A percentile compares a stretch with the other conserved stretches of the same genome.
These are phyloP conservation scores for Cladosporium sp. DNA, from an alignment of 2,329 filamentous ascomycete genomes.

Conservation along the genomic window DNA sequence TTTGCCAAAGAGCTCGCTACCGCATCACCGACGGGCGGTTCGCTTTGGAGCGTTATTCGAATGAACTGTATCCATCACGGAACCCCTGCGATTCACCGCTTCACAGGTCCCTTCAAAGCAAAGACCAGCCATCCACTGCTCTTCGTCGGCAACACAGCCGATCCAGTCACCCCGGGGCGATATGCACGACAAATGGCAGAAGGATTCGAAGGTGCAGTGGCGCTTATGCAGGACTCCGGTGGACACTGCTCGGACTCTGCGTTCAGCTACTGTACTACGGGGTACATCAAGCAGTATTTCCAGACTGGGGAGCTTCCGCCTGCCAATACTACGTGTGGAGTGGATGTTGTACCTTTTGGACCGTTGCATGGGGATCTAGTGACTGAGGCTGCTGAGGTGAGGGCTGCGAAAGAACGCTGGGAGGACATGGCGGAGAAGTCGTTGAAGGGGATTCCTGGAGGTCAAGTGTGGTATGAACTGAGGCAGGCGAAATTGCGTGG, in stretches of 20 bases:
- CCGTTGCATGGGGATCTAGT: background rate
- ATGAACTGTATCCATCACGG: constrained; percentile 45
- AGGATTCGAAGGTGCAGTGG: constrained; percentile 35
- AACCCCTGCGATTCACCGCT: constrained; percentile 40
- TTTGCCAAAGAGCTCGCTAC: constrained; percentile 39
- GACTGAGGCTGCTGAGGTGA: background rate
- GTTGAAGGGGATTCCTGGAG: background rate
- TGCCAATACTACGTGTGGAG: constrained; percentile 32
- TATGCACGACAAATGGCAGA: constrained; percentile 40
- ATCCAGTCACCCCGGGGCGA: constrained; percentile 40
- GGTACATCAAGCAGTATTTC: constrained; percentile 38
- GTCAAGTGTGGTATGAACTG: background rate
- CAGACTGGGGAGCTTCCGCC: constrained; percentile 37
- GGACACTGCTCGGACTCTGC: constrained; percentile 37
- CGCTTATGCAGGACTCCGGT: constrained; percentile 37
- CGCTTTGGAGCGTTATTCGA: constrained; percentile 41
- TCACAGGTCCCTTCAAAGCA: constrained; percentile 32
- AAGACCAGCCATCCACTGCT: constrained; percentile 36
- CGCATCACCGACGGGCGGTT: constrained; percentile 40
- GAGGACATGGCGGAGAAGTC: background rate
- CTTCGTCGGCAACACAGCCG: constrained; percentile 37
- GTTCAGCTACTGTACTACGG: constrained; percentile 34
- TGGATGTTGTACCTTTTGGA: constrained; percentile 35
- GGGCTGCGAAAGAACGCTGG: background rate
- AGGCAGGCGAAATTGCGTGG: background rate